Evolutionary conservation across 2,329 filamentous ascomycete genomes (phyloP).

Genomic region (Ustulina deusta): DNA sequence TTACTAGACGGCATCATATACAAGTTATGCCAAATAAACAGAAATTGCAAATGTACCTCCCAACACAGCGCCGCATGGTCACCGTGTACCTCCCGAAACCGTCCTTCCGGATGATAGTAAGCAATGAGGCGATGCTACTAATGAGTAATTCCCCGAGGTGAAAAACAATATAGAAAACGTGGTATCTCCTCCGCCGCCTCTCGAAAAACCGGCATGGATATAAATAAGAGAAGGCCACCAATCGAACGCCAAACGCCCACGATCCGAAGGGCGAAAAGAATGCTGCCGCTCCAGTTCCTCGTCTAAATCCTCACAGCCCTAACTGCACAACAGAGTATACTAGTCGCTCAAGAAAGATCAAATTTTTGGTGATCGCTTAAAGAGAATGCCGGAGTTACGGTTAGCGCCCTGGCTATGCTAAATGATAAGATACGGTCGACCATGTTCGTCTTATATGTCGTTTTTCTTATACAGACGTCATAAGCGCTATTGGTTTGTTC

Average conservation of each 20-base stretch:
- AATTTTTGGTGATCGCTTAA: constrained; percentile 1
- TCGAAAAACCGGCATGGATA: constrained; percentile 24
- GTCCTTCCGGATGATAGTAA: constrained; percentile 25
- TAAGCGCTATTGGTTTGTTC: background rate
- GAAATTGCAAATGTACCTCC: constrained; percentile 25
- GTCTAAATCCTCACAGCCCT: constrained; percentile 11
- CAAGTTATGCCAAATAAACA: constrained; percentile 35
- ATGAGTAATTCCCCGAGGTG: background rate
- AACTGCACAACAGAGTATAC: constrained; percentile 2
- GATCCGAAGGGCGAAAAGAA: constrained; percentile 27
- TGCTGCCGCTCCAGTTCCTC: constrained; percentile 40
- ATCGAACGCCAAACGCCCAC: constrained; percentile 12
- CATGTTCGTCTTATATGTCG: background rate
- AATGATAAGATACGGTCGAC: constrained; percentile 12
- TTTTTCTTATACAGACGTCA: background rate
- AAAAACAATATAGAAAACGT: constrained; percentile 35
- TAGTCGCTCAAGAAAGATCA: constrained; percentile 10
- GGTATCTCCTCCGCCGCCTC: constrained; percentile 49
- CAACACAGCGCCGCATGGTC: constrained; percentile 10
- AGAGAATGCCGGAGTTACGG: constrained; percentile 3
- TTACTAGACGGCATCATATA: constrained; percentile 32
- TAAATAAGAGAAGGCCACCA: constrained; percentile 24
- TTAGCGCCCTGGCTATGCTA: constrained; percentile 5
- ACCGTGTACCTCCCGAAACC: constrained; percentile 13
- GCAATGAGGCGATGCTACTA: constrained; percentile 27